Evolutionary conservation across 352 stramenopile species (phyloP), one percentile per base, ranked within the genome.

Genomic region (Globisporangium emineosum): DNA sequence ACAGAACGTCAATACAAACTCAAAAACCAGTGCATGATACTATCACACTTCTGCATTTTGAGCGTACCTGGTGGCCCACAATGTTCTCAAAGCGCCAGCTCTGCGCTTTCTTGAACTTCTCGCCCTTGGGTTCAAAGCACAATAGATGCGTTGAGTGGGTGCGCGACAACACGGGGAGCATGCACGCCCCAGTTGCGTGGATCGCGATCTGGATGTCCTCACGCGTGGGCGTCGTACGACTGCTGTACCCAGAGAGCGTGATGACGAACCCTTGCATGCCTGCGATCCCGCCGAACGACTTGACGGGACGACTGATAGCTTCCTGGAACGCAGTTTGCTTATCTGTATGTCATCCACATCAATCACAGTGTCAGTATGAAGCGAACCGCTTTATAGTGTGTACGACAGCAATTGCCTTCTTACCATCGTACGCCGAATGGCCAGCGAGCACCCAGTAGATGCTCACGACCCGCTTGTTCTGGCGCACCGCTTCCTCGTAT

Each of bases 191-290:
- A 3, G 86, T 90, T 15, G 83, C 77, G 40, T 90, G 84, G 56
- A 96, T 91, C 37, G 87, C 83, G 45, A 92, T 88, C 57, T 94
- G 88, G 12, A 96, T 74, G 50, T 94, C 83, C 65, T 96, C 86
- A 25, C 88, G 81, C 53, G 77, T 91, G 47, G 88, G 88, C 7
- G 60, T 76, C 60, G 88, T 92, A 23, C 81, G 79, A 37, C 77
- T 92, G 33, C 74, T 94, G 64, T 90, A 96, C 0, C 86, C 88
- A 1, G 88, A 96, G 13, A 96, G 73, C 12, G 88, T 96, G 59
- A 96, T 78, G 13, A 96, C 79, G 33, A 94, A 89, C 32, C 56
- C 77, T 33, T 91, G 79, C 88, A 96, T 96, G 33, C 83, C 83
- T 10, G 69, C 37, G 21, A 94, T 86, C 35, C 86, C 80, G 23